Percentiles rank a stretch among this genome's conserved stretches.
Evolutionary conservation across 345 rosid species (phyloP).

Genomic region (Dovyalis caffra): DNA sequence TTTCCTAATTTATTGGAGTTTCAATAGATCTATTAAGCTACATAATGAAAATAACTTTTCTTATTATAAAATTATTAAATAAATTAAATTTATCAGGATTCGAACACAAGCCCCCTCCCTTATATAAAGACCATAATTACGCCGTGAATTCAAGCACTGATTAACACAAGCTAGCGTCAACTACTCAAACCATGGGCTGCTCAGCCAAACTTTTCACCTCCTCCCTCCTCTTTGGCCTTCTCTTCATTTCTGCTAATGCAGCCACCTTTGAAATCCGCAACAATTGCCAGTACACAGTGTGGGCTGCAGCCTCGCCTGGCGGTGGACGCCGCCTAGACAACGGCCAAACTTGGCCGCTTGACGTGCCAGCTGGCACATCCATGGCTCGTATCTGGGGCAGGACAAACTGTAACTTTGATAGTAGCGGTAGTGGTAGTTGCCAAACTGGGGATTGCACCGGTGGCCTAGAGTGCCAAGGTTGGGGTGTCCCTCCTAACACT

Average conservation of each 20-base stretch:
- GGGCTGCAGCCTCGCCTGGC: conserved; percentile 53
- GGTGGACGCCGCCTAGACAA: conserved; percentile 32
- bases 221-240: neutral
- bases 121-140: neutral
- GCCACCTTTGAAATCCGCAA: conserved; percentile 34
- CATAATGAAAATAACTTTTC: too few relatives aligned
- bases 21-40: too few relatives aligned
- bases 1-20: too few relatives aligned
- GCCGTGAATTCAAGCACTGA: neutral
- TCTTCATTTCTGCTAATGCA: neutral
- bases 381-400: conserved; percentile 34
- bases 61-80: too few relatives aligned
- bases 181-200: neutral
- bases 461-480: neutral
- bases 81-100: too few relatives aligned
- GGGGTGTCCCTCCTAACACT: neutral
- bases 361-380: conserved; percentile 18
- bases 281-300: conserved; percentile 40
- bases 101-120: neutral
- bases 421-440: conserved; percentile 14
- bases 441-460: conserved; percentile 23
- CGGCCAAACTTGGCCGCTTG: conserved; percentile 32
- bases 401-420: conserved; percentile 20
- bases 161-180: neutral
- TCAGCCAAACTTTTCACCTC: neutral